These are phyloP conservation scores for Helicocarpus griseus DNA, from an alignment of 2,329 filamentous ascomycete genomes.

Conservation along the genomic window DNA sequence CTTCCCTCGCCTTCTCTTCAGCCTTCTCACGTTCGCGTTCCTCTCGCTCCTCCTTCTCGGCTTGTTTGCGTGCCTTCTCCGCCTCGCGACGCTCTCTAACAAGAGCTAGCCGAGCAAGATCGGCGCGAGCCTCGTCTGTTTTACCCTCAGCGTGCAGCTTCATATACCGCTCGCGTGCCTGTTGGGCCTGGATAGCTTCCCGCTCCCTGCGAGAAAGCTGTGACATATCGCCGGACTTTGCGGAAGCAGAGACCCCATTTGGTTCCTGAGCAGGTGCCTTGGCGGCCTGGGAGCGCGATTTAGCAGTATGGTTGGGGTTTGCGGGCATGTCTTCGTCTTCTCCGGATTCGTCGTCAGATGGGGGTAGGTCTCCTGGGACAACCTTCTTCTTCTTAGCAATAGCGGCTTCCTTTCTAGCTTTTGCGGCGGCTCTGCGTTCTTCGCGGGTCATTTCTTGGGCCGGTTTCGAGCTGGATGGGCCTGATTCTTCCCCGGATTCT, in stretches of 20 bases:
- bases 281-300: constrained; percentile 60
- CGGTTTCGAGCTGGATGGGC: constrained; percentile 37
- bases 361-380: constrained; percentile 76
- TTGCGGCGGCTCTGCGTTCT: constrained; percentile 75
- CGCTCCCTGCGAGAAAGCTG: constrained; percentile 59
- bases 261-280: constrained; percentile 32
- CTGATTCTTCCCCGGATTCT: constrained; percentile 39
- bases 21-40: constrained; percentile 29
- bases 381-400: constrained; percentile 64
- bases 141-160: constrained; percentile 91
- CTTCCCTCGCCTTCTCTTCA: constrained; percentile 28
- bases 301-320: constrained; percentile 76
- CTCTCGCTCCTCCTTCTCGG: constrained; percentile 49
- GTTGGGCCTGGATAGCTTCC: constrained; percentile 75
- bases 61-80: constrained; percentile 73
- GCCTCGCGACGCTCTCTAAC: constrained; percentile 80
- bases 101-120: constrained; percentile 70
- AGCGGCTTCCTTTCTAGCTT: constrained; percentile 84
- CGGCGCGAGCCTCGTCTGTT: constrained; percentile 88
- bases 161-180: constrained; percentile 81
- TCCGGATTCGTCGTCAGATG: constrained; percentile 42
- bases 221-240: constrained; percentile 41
- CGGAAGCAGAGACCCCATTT: constrained; percentile 13
- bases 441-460: constrained; percentile 62
- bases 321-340: constrained; percentile 48